phyloP scores from a whole-genome alignment of 257 asterid species.

The Phtheirospermum japonicum region DNA sequence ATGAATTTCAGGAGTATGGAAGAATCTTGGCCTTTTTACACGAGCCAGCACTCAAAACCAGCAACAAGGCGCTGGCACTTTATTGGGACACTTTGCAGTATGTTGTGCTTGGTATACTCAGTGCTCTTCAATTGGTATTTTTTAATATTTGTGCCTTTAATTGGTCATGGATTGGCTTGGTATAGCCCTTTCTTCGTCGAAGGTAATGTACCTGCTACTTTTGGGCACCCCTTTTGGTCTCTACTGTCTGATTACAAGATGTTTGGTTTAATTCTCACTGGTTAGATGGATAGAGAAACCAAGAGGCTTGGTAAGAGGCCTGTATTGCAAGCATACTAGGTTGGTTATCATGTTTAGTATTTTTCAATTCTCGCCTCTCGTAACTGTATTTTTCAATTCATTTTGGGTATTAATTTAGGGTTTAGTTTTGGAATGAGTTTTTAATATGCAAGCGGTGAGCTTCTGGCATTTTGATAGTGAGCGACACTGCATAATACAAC shows the following conservation, averaged over 20 bases:
- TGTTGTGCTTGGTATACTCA: conserved; percentile 66
- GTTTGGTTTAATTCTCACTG: conserved; percentile 96
- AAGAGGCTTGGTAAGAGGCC: conserved; percentile 99
- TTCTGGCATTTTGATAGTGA: no score
- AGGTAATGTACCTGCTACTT: conserved; percentile 85
- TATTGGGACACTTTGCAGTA: conserved; percentile 78
- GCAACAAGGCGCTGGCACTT: conserved; percentile 97
- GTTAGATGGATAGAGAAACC: conserved; percentile 91
- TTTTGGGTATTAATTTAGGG: no score
- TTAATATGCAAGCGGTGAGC: no score
- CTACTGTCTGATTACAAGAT: conserved; percentile 85
- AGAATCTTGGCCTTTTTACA: conserved; percentile 88
- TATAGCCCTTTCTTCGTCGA: conserved; percentile 95
- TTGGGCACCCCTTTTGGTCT: conserved; percentile 97
- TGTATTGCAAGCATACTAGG: conserved; percentile 58
- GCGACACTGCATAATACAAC: no score
- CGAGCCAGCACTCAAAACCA: conserved; percentile 84
- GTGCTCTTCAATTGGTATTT: conserved; percentile 74
- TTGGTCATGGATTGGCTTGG: conserved; percentile 94
- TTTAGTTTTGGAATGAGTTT: no score
- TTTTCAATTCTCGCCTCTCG: no score
- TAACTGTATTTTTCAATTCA: no score
- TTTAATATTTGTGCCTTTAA: conserved; percentile 59
- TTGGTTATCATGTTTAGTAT: no score
- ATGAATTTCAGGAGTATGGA: conserved; percentile 92